A percentile compares a stretch with the other conserved stretches of the same genome.
These are phyloP conservation scores for Vanrija pseudolonga DNA, from an alignment of 1,284 basidiomycete species.

Conservation along the genomic window DNA sequence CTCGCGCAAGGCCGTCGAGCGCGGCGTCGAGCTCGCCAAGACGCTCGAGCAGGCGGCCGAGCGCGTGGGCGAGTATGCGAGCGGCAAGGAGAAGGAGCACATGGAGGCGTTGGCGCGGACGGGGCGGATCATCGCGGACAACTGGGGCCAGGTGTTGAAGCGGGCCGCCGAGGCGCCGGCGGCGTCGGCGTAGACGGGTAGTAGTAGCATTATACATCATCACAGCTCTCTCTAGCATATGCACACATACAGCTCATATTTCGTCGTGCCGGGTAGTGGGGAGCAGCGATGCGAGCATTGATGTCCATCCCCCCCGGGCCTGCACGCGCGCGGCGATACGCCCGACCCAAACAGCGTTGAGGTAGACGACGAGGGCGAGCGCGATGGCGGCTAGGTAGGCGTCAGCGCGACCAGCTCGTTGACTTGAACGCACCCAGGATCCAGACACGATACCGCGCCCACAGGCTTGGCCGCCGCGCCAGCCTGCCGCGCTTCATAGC, in stretches of 20 bases:
- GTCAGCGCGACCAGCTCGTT: conserved; percentile 1
- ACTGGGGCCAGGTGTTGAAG: neutral
- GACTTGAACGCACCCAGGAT: conserved; percentile 6
- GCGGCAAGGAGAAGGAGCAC: neutral
- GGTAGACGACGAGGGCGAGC: conserved; percentile 13
- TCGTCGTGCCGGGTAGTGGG: neutral
- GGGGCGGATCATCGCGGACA: neutral
- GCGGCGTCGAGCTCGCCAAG: conserved; percentile 9
- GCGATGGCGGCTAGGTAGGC: conserved; percentile 16
- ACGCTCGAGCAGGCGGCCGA: conserved; percentile 3
- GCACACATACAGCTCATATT: neutral
- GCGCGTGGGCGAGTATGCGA: conserved; percentile 2
- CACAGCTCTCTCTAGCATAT: neutral
- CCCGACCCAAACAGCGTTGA: conserved; percentile 22
- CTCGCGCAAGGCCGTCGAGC: neutral
- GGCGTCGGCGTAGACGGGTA: too few species aligned
- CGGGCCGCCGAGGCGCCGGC: neutral
- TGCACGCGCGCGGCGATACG: conserved; percentile 7
- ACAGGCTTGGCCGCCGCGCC: neutral
- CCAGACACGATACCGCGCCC: neutral
- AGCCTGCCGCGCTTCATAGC: conserved; percentile 32
- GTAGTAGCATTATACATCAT: too few species aligned
- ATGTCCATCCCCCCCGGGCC: conserved; percentile 12
- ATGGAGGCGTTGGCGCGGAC: neutral
- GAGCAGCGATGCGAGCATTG: neutral